Evolutionary conservation across 306 rosid species (phyloP), one percentile per base, ranked within the genome.

Genomic region (Dryas alaskensis): DNA sequence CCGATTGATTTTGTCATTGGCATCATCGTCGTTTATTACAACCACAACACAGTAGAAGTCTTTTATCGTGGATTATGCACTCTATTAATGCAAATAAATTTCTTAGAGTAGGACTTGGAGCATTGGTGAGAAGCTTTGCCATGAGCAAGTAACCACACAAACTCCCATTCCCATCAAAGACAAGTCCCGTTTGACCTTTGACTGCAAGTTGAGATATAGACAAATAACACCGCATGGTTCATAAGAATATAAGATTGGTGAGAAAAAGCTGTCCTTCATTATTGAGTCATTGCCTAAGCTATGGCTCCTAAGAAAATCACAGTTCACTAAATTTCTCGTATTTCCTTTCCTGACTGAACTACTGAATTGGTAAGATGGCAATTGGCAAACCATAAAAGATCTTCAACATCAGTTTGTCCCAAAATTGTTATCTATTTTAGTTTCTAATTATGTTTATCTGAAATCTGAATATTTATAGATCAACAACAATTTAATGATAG

Each of bases 361-460:
- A 4, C 16, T 65, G 37, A 31, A 31, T 64, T 64, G 53, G 40
- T 45, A 8, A 27, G 31, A 25, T 65, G 13, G 27, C 57, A 59
- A 44, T 31, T 59, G 55, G 46, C 31, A 45, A 45, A 45, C n/a
- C 27, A 6, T 57, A 10, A 19, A 58, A 27, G 43, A 48, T 46
- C 50, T 43, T 64, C 42, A 22, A 17, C 40, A 7, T 47, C 57
- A 37, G 43, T 47, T 72, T 74, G 12, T 53, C 50, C 4, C 4
- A 14, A 10, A 46, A 25, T n/a, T 72, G 70, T 78, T 86, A 31
- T 78, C 68, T 73, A 63, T 51, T 73, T 52, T 61, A 65, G 39
- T 14, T 4, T 73, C 67, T 82, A 16, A 22, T 22, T 22, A 22
- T 22, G 22, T 22, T 60, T 0, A 14, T 66, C 73, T 17, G 22